phyloP scores from a whole-genome alignment of 1,139 yeast species.

The Saccharomycopsis crataegensis region DNA sequence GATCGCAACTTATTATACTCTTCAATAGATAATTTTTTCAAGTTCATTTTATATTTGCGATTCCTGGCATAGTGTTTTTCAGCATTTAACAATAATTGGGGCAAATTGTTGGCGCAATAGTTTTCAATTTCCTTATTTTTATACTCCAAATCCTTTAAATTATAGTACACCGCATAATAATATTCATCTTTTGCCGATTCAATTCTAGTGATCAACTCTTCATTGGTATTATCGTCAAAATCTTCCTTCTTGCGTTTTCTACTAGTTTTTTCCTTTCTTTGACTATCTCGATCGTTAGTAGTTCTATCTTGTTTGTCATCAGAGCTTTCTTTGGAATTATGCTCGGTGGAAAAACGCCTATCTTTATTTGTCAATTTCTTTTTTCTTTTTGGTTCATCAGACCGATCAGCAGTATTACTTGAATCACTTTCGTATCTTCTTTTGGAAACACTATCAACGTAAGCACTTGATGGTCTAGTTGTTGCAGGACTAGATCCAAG shows the following conservation, averaged over 20 bases:
- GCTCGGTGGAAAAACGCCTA: neutral
- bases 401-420: neutral
- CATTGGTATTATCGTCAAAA: conserved; percentile 18
- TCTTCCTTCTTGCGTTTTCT: conserved; percentile 17
- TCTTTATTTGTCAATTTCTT: neutral
- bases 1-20: neutral
- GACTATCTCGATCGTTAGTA: conserved; percentile 10
- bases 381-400: neutral
- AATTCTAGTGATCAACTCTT: conserved; percentile 14
- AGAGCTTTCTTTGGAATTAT: neutral
- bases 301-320: neutral
- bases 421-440: conserved; percentile 1
- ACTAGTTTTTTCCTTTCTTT: conserved; percentile 21
- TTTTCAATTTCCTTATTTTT: conserved; percentile 4
- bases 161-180: conserved; percentile 17
- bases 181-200: conserved; percentile 18
- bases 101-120: conserved; percentile 1
- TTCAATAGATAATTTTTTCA: neutral
- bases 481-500: neutral
- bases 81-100: neutral
- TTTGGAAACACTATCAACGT: neutral
- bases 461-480: neutral
- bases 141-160: conserved; percentile 13
- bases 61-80: neutral
- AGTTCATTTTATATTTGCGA: neutral